These are phyloP conservation scores for Fraxinus angustifolia DNA, from an alignment of 305 asterid species.

Conservation along the genomic window DNA sequence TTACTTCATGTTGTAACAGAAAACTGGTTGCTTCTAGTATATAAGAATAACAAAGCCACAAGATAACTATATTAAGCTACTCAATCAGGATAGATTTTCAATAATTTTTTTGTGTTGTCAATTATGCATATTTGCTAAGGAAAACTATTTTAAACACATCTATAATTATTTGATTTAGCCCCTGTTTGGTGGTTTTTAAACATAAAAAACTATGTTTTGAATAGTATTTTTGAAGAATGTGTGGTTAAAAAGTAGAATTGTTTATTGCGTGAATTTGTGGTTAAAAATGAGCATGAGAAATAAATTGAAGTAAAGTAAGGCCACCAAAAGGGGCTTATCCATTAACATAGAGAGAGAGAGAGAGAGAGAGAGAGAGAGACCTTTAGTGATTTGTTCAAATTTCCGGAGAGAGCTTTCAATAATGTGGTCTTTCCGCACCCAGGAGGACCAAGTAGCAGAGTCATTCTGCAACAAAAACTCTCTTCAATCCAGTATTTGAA, in stretches of 20 bases:
- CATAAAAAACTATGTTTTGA: neutral
- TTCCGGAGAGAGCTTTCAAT: conserved; percentile 64
- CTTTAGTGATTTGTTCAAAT: conserved; percentile 51
- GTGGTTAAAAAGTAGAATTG: neutral
- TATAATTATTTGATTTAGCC: neutral
- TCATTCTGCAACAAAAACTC: conserved; percentile 28
- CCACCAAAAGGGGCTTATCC: neutral
- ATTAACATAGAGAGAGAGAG: neutral
- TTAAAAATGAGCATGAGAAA: neutral
- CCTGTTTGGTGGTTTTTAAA: neutral
- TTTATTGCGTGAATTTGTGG: neutral
- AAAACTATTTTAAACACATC: neutral
- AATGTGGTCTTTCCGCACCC: conserved; percentile 70
- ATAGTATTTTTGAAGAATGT: neutral
- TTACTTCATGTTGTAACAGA: neutral
- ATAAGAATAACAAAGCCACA: neutral
- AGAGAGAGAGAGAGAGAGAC: conserved; percentile 14
- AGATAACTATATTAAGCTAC: neutral
- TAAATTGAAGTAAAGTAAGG: neutral
- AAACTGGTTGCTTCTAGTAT: neutral
- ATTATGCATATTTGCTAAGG: neutral
- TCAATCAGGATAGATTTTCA: neutral
- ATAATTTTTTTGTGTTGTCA: neutral
- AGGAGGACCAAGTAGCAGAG: conserved; percentile 71
- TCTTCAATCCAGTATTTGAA: neutral